Percentiles rank a stretch among this genome's conserved stretches.
phyloP scores from a whole-genome alignment of 352 stramenopile species.

The Pythium folliculosum region DNA sequence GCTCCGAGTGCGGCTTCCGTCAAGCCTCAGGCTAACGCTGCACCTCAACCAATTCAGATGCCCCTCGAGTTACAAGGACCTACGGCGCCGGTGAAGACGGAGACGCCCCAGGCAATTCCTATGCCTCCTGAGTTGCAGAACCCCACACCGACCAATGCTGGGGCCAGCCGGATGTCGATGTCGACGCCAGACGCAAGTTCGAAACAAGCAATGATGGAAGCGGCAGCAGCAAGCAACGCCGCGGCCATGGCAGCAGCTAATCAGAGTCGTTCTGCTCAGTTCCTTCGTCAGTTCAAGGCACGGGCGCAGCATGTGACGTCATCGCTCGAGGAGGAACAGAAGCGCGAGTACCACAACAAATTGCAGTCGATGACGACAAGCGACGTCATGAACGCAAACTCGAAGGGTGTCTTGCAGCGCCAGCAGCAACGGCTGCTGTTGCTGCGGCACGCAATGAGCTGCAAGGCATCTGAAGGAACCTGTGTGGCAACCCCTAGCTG shows the following conservation, averaged over 20 bases:
- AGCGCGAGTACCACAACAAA: conserved; percentile 84
- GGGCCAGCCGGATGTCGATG: conserved; percentile 9
- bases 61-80: conserved; percentile 59
- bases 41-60: conserved; percentile 77
- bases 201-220: conserved; percentile 23
- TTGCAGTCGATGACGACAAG: conserved; percentile 78
- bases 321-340: conserved; percentile 77
- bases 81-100: conserved; percentile 34
- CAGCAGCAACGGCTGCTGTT: conserved; percentile 98
- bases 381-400: conserved; percentile 69
- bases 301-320: conserved; percentile 81
- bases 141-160: not conserved
- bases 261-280: conserved; percentile 75
- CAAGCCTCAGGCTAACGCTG: not conserved
- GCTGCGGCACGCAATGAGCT: conserved; percentile 98
- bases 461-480: conserved; percentile 91
- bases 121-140: conserved; percentile 35
- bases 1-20: not conserved
- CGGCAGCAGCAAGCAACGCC: conserved; percentile 24
- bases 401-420: conserved; percentile 95
- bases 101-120: conserved; percentile 31
- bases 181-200: conserved; percentile 4
- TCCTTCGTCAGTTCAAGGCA: conserved; percentile 81
- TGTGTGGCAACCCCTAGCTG: conserved; percentile 96
- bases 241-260: conserved; percentile 36